A percentile compares a stretch with the other conserved stretches of the same genome.
Evolutionary conservation across 805 yeast genomes (phyloP).

Genomic region (Sugiyamaella floridensis): DNA sequence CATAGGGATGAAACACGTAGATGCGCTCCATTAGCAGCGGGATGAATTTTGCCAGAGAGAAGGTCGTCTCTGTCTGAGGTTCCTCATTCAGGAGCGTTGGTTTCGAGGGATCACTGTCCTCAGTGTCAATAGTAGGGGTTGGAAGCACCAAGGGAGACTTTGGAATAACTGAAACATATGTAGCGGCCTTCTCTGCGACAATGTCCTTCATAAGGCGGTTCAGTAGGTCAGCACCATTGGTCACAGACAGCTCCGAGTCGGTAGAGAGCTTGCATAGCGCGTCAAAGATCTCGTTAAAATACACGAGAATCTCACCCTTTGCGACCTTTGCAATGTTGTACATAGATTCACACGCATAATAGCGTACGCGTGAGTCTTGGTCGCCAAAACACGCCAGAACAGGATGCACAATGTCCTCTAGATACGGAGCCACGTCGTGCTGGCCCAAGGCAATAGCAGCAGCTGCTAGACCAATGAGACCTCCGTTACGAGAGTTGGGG

Average conservation of each 20-base stretch:
- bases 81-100: slow-evolving; percentile 29
- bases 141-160: slow-evolving; percentile 37
- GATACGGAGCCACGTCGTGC: slow-evolving; percentile 71
- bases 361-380: slow-evolving; percentile 93
- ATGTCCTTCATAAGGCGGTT: slow-evolving; percentile 90
- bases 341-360: slow-evolving; percentile 92
- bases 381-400: slow-evolving; percentile 94
- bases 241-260: slow-evolving; percentile 84
- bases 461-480: slow-evolving; percentile 91
- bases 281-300: slow-evolving; percentile 92
- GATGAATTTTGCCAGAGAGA: slow-evolving; percentile 78
- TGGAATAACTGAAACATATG: slow-evolving; percentile 46
- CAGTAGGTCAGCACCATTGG: slow-evolving; percentile 89
- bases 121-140: slow-evolving; percentile 55
- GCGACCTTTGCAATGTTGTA: slow-evolving; percentile 96
- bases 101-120: slow-evolving; percentile 25
- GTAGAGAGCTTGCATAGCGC: slow-evolving; percentile 84
- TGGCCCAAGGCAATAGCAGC: slow-evolving; percentile 87
- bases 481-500: slow-evolving; percentile 89
- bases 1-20: slow-evolving; percentile 86
- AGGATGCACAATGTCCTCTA: slow-evolving; percentile 84
- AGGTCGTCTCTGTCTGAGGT: slow-evolving; percentile 53
- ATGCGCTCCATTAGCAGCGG: slow-evolving; percentile 89
- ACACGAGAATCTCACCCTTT: slow-evolving; percentile 83
- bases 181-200: slow-evolving; percentile 88